These are phyloP conservation scores for Mucor irregularis DNA, from an alignment of 371 early-diverging fungal species.

Conservation along the genomic window DNA sequence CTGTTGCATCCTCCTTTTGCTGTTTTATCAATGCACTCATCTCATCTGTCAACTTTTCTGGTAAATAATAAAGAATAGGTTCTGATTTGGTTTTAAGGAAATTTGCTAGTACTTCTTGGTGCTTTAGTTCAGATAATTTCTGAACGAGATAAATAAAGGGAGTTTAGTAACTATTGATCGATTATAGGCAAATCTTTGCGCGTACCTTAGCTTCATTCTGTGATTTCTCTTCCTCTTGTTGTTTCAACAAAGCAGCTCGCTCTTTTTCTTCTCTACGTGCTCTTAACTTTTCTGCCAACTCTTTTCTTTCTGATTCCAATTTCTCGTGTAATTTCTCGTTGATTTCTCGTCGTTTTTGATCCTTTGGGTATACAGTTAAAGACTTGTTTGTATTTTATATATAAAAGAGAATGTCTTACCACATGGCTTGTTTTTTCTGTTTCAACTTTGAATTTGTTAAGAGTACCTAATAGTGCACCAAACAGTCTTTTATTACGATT, in stretches of 20 bases:
- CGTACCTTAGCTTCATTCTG: not conserved
- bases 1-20: constrained; percentile 24
- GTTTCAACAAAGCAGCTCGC: constrained; percentile 21
- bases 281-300: constrained; percentile 41
- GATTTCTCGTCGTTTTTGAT: constrained; percentile 52
- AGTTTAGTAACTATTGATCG: not conserved
- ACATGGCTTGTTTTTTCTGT: constrained; percentile 47
- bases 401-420: constrained; percentile 30
- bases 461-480: constrained; percentile 56
- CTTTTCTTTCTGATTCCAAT: constrained; percentile 45
- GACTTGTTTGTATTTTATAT: not conserved
- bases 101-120: constrained; percentile 30
- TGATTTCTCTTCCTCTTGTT: constrained; percentile 33
- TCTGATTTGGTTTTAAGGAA: constrained; percentile 47
- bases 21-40: constrained; percentile 21
- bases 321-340: constrained; percentile 52
- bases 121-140: constrained; percentile 24
- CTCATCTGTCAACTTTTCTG: constrained; percentile 41
- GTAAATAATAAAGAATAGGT: constrained; percentile 53
- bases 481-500: constrained; percentile 57
- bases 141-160: too few relatives aligned
- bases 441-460: constrained; percentile 60
- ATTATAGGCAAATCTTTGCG: not conserved
- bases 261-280: constrained; percentile 45
- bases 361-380: constrained; percentile 23